These are phyloP conservation scores for Candida buenavistaensis DNA, from an alignment of 1,139 yeast species.

Conservation along the genomic window DNA sequence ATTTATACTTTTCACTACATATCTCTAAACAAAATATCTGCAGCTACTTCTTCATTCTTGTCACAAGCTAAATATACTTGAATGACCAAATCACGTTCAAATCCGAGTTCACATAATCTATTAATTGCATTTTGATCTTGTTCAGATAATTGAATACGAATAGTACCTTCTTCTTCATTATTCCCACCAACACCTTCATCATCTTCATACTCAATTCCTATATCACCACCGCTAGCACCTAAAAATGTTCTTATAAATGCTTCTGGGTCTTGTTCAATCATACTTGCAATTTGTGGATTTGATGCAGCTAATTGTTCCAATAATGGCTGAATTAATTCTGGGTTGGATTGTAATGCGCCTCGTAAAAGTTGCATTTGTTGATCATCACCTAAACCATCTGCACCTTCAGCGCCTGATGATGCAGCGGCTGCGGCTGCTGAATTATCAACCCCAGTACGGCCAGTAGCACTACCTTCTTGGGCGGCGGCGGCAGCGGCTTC, in stretches of 20 bases:
- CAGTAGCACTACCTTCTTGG: slow-evolving; percentile 17
- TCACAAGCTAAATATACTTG: slow-evolving; percentile 98
- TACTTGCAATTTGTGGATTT: slow-evolving; percentile 83
- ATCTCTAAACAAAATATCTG: slow-evolving; percentile 77
- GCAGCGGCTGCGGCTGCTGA: slow-evolving; percentile 25
- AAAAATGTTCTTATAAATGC: slow-evolving; percentile 74
- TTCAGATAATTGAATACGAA: slow-evolving; percentile 64
- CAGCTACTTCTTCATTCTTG: slow-evolving; percentile 95
- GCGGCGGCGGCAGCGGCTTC: slow-evolving; percentile 70
- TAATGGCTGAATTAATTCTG: slow-evolving; percentile 83
- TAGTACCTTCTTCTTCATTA: slow-evolving; percentile 42
- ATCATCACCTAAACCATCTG: slow-evolving; percentile 39
- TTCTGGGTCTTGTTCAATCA: slow-evolving; percentile 84
- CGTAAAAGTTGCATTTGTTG: slow-evolving; percentile 68
- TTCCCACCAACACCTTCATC: slow-evolving; percentile 28
- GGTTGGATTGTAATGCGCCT: slow-evolving; percentile 79
- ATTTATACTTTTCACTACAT: slow-evolving; percentile 20
- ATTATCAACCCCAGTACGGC: slow-evolving; percentile 30
- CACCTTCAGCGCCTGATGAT: slow-evolving; percentile 7
- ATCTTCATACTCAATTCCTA: slow-evolving; percentile 43
- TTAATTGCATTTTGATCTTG: slow-evolving; percentile 88
- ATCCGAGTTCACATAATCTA: slow-evolving; percentile 89
- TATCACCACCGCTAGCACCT: slow-evolving; percentile 55
- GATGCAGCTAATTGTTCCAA: slow-evolving; percentile 80
- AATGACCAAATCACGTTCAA: slow-evolving; percentile 80